Conservation (phyloP, 768 basidiomycete genomes). For the Tylopilus sp. region DNA sequence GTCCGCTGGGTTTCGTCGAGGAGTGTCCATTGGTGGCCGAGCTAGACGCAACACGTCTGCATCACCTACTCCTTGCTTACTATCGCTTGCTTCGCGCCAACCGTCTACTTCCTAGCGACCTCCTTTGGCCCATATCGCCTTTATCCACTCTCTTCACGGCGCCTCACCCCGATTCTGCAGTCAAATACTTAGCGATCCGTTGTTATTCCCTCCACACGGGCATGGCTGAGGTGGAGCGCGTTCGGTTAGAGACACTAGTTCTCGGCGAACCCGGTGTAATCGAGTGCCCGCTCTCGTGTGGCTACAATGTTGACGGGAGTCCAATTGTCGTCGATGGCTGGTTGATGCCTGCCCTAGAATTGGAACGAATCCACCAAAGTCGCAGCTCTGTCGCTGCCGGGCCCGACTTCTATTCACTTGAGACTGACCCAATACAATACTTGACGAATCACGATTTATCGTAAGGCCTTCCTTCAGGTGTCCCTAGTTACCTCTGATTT, state of each 20-base stretch:
- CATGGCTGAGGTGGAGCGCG: slow-evolving; percentile 75
- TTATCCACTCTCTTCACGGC: slow-evolving; percentile 44
- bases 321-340: slow-evolving; percentile 64
- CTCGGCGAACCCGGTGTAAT: slow-evolving; percentile 57
- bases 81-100: slow-evolving; percentile 78
- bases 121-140: slow-evolving; percentile 55
- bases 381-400: slow-evolving; percentile 45
- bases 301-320: slow-evolving; percentile 45
- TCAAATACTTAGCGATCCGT: slow-evolving; percentile 67
- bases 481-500: slow-evolving; percentile 12
- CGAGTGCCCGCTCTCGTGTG: slow-evolving; percentile 65
- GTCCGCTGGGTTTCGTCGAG: slow-evolving; percentile 52
- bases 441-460: slow-evolving; percentile 52
- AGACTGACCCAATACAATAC: slow-evolving; percentile 29
- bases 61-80: slow-evolving; percentile 72
- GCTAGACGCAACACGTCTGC: slow-evolving; percentile 48
- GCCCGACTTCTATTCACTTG: slow-evolving; percentile 45
- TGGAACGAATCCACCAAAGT: slow-evolving; percentile 50
- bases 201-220: slow-evolving; percentile 75
- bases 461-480: slow-evolving; percentile 33
- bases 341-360: slow-evolving; percentile 74
- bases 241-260: slow-evolving; percentile 55
- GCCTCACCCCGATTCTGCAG: slow-evolving; percentile 59
- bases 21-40: slow-evolving; percentile 24
- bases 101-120: slow-evolving; percentile 56